These are phyloP conservation scores for Thozetella sp. DNA, from an alignment of 495 filamentous ascomycete species.

Conservation along the genomic window DNA sequence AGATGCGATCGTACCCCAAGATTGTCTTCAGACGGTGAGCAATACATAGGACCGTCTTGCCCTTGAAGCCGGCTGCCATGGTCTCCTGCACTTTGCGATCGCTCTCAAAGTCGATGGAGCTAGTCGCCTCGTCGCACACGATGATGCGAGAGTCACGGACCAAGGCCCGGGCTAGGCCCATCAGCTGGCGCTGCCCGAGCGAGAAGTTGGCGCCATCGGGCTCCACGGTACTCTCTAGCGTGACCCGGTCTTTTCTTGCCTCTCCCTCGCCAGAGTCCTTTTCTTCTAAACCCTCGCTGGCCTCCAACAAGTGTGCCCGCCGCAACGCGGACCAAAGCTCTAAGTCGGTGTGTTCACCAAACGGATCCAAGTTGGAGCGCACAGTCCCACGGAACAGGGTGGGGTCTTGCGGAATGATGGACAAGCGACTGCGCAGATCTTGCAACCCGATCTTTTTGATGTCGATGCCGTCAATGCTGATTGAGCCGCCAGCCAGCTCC, in stretches of 20 bases:
- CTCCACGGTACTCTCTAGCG: slow-evolving; percentile 81
- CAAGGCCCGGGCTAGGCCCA: slow-evolving; percentile 89
- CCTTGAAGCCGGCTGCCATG: slow-evolving; percentile 83
- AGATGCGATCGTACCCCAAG: slow-evolving; percentile 91
- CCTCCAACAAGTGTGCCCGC: slow-evolving; percentile 73
- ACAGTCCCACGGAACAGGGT: slow-evolving; percentile 93
- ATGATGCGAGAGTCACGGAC: slow-evolving; percentile 88
- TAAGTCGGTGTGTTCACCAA: slow-evolving; percentile 85
- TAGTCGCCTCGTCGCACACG: slow-evolving; percentile 94
- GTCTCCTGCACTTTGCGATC: slow-evolving; percentile 93
- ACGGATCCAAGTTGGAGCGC: slow-evolving; percentile 89
- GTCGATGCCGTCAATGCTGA: slow-evolving; percentile 86
- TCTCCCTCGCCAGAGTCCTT: slow-evolving; percentile 11
- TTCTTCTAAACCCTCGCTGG: slow-evolving; percentile 36
- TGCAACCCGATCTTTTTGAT: slow-evolving; percentile 82
- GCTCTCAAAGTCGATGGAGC: slow-evolving; percentile 91
- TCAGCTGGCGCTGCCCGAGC: slow-evolving; percentile 92
- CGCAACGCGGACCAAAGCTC: slow-evolving; percentile 86
- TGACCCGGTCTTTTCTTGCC: slow-evolving; percentile 52
- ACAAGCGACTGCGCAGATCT: slow-evolving; percentile 82
- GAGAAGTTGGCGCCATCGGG: slow-evolving; percentile 96
- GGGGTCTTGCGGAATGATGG: slow-evolving; percentile 96
- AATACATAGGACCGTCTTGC: slow-evolving; percentile 90
- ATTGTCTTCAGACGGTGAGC: slow-evolving; percentile 93
- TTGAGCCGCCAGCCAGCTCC: slow-evolving; percentile 79